Evolutionary conservation across 352 stramenopile genomes (phyloP), one percentile per base, ranked within the genome.

Genomic region (Pythium coloratum): DNA sequence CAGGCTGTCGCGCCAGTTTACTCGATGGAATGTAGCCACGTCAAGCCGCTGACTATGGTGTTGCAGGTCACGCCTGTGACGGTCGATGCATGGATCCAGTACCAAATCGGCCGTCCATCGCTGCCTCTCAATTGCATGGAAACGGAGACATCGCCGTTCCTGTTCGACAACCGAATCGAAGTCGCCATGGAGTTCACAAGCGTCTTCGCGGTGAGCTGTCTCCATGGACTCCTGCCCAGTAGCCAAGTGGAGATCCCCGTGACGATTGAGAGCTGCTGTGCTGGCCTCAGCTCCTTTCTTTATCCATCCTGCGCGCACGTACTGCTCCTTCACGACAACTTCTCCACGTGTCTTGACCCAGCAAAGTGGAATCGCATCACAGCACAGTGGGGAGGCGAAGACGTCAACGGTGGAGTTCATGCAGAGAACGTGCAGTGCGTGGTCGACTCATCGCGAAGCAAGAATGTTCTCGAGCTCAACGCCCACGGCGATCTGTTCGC

Each of bases 361-460:
- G 70, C 55, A 3, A 87, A 85, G 47, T 92, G 84, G 84, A 44
- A 34, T 3, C 42, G 40, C 1, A 2, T 79, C 4, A 90, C 80
- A 6, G 80, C 66, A 24, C 84, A 92, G 44, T 92, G 80, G 81
- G 84, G 80, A 8, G 81, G 80, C 0, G 61, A 59, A 14, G 75
- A 88, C 7, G 76, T 87, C 3, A 90, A 89, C 30, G 82, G 84
- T n/a, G 82, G 84, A 0, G 84, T 92, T 0, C 79, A 89, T 28
- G 59, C 65, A 0, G 66, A 71, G 40, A 92, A 92, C 55, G 74
- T 88, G 0, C 63, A 70, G 0, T 92, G 84, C 55, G 50, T 73
- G 0, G 36, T 16, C 0, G 73, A 90, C 34, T 20, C 54, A 2
- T 13, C 36, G n/a, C 49, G 72, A 0, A 57, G 62, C n/a, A 85